phyloP scores from a whole-genome alignment of 148 eudicot genomes.

The Fallopia convolvulus region DNA sequence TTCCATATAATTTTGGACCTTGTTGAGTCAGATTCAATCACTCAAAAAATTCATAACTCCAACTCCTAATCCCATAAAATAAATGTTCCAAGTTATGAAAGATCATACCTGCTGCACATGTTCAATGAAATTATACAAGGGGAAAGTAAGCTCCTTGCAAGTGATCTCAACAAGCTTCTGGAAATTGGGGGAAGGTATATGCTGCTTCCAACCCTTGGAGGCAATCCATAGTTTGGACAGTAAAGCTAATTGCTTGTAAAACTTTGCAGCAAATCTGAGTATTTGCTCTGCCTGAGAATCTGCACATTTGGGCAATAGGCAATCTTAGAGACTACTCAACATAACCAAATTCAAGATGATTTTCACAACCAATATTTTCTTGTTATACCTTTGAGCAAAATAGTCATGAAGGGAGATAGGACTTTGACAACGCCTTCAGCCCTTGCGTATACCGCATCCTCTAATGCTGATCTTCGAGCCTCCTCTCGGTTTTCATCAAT shows the following conservation, averaged over 20 bases:
- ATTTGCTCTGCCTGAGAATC: constrained; percentile 54
- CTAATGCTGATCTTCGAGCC: constrained; percentile 24
- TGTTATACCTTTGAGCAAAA: constrained; percentile 36
- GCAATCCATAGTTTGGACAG: constrained; percentile 46
- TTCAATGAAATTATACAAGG: constrained; percentile 39
- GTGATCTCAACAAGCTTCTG: constrained; percentile 48
- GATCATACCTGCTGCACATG: constrained; percentile 32
- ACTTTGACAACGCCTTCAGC: constrained; percentile 43
- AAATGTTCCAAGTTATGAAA: no score
- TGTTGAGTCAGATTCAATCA: not conserved
- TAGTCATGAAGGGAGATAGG: constrained; percentile 34
- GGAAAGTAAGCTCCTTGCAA: constrained; percentile 50
- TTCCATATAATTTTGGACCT: not conserved
- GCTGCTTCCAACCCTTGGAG: constrained; percentile 41
- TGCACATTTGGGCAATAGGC: constrained; percentile 19
- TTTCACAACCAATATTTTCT: not conserved
- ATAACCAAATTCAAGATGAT: not conserved
- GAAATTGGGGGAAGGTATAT: constrained; percentile 34
- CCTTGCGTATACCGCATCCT: constrained; percentile 34
- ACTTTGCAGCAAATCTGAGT: constrained; percentile 33
- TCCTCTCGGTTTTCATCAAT: constrained; percentile 20
- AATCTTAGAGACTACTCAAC: not conserved
- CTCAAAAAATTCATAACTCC: not conserved
- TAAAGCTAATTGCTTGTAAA: constrained; percentile 50
- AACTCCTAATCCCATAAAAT: not conserved